A percentile compares a stretch with the other conserved stretches of the same genome.
Conservation (phyloP, 495 filamentous ascomycete species). For the Astrocystis sublimbata region DNA sequence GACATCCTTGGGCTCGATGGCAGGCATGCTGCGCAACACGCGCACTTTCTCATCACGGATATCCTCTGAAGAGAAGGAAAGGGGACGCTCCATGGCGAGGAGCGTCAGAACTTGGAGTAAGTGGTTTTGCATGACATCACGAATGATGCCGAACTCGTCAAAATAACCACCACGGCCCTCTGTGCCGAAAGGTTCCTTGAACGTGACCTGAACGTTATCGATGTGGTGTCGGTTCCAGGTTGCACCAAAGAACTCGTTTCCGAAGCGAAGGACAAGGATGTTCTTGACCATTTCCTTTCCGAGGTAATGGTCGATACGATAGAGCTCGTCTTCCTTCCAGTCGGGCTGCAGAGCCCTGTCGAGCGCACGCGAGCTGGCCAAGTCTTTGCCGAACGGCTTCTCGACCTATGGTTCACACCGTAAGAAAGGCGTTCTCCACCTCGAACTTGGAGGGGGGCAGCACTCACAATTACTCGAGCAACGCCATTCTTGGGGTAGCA, state of each 20-base stretch:
- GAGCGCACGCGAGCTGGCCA: constrained; percentile 88
- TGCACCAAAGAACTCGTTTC: constrained; percentile 98
- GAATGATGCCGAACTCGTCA: constrained; percentile 99
- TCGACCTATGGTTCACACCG: constrained; percentile 66
- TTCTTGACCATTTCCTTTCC: constrained; percentile 99
- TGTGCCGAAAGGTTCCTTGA: constrained; percentile 99
- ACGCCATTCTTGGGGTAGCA: constrained; percentile 91
- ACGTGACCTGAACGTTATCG: constrained; percentile 97
- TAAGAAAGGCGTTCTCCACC: constrained; percentile 2
- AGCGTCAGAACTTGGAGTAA: constrained; percentile 94
- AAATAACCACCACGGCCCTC: constrained; percentile 99
- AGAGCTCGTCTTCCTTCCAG: constrained; percentile 99
- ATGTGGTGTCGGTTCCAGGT: constrained; percentile 99
- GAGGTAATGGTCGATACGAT: constrained; percentile 99
- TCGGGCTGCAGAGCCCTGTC: constrained; percentile 94
- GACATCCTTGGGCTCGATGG: constrained; percentile 99
- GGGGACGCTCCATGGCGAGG: constrained; percentile 96
- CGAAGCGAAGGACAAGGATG: constrained; percentile 95
- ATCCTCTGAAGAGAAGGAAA: constrained; percentile 97
- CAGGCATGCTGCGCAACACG: constrained; percentile 87
- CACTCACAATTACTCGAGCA: constrained; percentile 84
- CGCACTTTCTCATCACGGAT: constrained; percentile 99
- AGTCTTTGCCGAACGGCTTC: constrained; percentile 98
- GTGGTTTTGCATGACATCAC: constrained; percentile 98
- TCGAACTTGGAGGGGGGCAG: background rate